These are phyloP conservation scores for Colletotrichum sojae DNA, from an alignment of 2,329 filamentous ascomycete genomes.

Conservation along the genomic window DNA sequence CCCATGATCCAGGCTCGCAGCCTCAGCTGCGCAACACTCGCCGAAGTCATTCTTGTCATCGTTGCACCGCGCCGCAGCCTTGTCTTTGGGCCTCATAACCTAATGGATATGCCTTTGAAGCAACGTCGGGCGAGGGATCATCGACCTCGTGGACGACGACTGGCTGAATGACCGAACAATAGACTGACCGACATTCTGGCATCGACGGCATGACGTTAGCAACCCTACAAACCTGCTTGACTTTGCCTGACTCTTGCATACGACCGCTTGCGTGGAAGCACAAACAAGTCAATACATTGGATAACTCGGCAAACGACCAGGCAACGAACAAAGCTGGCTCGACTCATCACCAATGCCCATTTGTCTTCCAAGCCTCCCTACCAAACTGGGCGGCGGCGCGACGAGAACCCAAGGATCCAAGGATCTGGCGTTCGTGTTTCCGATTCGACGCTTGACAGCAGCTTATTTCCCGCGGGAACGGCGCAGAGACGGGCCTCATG, in stretches of 20 bases:
- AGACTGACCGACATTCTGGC: constrained; percentile 22
- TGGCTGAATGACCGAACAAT: background rate
- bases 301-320: constrained; percentile 12
- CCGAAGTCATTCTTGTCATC: background rate
- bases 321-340: background rate
- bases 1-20: constrained; percentile 23
- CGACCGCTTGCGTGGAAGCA: background rate
- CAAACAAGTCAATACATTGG: background rate
- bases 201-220: constrained; percentile 11
- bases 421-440: background rate
- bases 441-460: constrained; percentile 34
- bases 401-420: background rate
- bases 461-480: constrained; percentile 33
- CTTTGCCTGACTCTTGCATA: constrained; percentile 9
- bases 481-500: constrained; percentile 30
- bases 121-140: constrained; percentile 14
- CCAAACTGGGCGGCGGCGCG: too few species aligned
- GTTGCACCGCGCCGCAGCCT: constrained; percentile 26
- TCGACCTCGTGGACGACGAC: constrained; percentile 13
- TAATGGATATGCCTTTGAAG: constrained; percentile 11
- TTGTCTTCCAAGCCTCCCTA: too few species aligned
- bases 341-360: background rate
- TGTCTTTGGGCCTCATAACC: background rate
- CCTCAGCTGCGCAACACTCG: background rate
- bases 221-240: constrained; percentile 11